Conservation (phyloP, 768 basidiomycete genomes). For the Boletales sp. region DNA sequence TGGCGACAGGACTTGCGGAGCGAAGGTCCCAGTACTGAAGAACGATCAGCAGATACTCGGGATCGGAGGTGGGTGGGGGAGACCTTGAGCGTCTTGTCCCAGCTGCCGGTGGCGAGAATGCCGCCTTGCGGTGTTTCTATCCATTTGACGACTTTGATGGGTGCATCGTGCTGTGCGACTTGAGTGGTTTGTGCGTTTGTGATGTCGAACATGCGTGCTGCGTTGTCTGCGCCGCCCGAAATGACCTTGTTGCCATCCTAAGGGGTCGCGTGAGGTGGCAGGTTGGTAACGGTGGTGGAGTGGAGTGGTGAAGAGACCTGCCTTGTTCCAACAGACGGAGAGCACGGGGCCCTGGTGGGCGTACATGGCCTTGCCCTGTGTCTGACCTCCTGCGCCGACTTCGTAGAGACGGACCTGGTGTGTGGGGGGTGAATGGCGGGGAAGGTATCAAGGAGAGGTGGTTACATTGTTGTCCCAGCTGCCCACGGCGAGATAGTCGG, state of each 20-base stretch:
- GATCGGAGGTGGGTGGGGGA: neutral
- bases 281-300: conserved; percentile 24
- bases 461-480: conserved; percentile 91
- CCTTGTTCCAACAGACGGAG: conserved; percentile 89
- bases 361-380: conserved; percentile 89
- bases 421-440: conserved; percentile 8
- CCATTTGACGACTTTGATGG: conserved; percentile 80
- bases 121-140: conserved; percentile 71
- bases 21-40: conserved; percentile 91
- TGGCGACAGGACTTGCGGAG: conserved; percentile 67
- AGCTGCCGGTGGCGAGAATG: conserved; percentile 88
- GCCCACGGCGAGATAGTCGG: conserved; percentile 88
- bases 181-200: conserved; percentile 76
- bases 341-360: conserved; percentile 87
- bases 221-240: conserved; percentile 93
- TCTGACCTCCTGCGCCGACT: conserved; percentile 73
- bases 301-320: no score
- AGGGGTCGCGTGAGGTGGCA: conserved; percentile 1
- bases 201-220: conserved; percentile 90
- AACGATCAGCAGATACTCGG: neutral
- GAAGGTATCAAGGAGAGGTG: neutral
- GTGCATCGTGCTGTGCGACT: conserved; percentile 88
- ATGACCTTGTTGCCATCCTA: conserved; percentile 90
- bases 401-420: conserved; percentile 87
- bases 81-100: conserved; percentile 98